Evolutionary conservation across 352 stramenopile genomes (phyloP).

Genomic region (Salisapilia sapeloensis): DNA sequence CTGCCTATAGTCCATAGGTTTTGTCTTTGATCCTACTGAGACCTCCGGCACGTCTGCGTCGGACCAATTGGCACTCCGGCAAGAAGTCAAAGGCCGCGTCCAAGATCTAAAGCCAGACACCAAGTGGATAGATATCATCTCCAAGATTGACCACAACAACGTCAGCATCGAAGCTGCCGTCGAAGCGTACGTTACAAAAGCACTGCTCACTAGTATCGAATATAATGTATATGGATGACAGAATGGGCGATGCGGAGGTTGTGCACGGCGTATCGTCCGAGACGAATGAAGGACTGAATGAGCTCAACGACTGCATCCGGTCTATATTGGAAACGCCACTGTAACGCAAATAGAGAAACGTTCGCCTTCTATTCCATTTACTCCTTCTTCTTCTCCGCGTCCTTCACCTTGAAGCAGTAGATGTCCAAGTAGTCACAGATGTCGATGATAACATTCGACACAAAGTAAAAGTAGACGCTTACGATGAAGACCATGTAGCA

Average conservation of each 20-base stretch:
- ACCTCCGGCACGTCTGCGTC: constrained; percentile 35
- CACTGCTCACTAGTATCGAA: not conserved
- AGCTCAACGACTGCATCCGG: constrained; percentile 37
- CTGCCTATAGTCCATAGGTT: constrained; percentile 45
- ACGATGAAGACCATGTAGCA: constrained; percentile 63
- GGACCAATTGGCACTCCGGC: constrained; percentile 46
- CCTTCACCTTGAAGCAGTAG: constrained; percentile 63
- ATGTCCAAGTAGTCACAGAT: constrained; percentile 80
- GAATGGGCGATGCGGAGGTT: not conserved
- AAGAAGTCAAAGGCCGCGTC: constrained; percentile 50
- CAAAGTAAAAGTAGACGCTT: constrained; percentile 64
- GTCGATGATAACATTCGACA: constrained; percentile 62
- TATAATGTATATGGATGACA: too few relatives aligned
- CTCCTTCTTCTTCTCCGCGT: too few relatives aligned
- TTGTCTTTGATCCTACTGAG: constrained; percentile 69
- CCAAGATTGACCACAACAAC: constrained; percentile 66
- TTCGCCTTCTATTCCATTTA: too few relatives aligned
- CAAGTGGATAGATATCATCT: constrained; percentile 77
- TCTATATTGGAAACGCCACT: too few relatives aligned
- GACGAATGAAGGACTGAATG: constrained; percentile 57
- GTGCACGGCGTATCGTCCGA: constrained; percentile 28
- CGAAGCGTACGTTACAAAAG: not conserved
- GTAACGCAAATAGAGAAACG: too few relatives aligned
- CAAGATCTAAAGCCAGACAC: constrained; percentile 14
- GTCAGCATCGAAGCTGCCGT: not conserved